Percentiles rank a stretch among this genome's conserved stretches.
phyloP scores from a whole-genome alignment of 176 grass and related monocot species.

The Olyra latifolia region DNA sequence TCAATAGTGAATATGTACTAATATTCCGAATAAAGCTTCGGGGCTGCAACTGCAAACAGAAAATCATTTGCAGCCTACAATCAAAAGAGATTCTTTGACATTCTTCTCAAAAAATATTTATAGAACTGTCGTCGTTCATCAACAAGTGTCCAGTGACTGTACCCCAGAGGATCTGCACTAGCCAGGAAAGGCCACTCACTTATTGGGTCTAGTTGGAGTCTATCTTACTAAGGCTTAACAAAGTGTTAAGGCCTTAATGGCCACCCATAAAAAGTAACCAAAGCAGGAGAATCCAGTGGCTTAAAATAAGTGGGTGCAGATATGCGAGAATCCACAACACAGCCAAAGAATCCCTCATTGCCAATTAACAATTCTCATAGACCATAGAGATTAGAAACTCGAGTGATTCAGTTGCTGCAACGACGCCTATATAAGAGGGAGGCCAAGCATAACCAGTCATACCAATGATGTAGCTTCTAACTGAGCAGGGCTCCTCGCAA shows the following conservation, averaged over 20 bases:
- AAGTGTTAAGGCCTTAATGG: constrained; percentile 46
- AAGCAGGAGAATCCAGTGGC: constrained; percentile 42
- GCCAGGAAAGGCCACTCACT: not conserved
- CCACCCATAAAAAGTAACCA: constrained; percentile 40
- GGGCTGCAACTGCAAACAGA: not conserved
- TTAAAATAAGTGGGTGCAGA: constrained; percentile 47
- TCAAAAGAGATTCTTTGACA: not conserved
- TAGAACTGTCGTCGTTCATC: not conserved
- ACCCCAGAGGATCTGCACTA: constrained; percentile 29
- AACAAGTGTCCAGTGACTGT: constrained; percentile 11
- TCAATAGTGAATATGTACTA: not conserved
- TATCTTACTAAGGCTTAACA: constrained; percentile 20
- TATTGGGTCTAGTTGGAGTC: not conserved
- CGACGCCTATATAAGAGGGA: constrained; percentile 42
- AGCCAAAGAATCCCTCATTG: constrained; percentile 23
- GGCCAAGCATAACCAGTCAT: not conserved
- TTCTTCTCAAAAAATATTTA: not conserved
- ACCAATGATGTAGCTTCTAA: constrained; percentile 26
- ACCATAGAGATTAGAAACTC: not conserved
- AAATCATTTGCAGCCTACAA: not conserved
- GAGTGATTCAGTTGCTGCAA: constrained; percentile 4
- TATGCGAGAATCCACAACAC: constrained; percentile 38
- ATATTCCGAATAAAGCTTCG: not conserved
- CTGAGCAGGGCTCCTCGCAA: not conserved
- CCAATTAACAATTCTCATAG: constrained; percentile 19